These are phyloP conservation scores for Aureobasidium pullulans DNA, from an alignment of 2,329 filamentous ascomycete genomes.

Conservation along the genomic window DNA sequence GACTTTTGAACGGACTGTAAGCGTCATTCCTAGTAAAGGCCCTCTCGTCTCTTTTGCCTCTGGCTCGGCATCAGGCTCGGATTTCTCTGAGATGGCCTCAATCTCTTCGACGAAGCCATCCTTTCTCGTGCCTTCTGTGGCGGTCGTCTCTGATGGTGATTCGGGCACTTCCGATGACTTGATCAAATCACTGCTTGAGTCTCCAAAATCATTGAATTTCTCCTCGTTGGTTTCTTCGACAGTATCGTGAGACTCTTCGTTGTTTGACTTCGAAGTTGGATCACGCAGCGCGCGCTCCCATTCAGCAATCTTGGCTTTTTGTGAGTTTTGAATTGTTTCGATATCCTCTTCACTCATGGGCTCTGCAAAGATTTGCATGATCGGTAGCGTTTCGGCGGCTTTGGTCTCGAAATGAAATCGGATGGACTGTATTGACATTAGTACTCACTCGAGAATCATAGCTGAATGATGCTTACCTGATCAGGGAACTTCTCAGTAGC, in stretches of 20 bases:
- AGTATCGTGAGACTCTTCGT: neutral
- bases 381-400: conserved; percentile 29
- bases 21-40: conserved; percentile 58
- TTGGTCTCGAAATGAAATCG: conserved; percentile 73
- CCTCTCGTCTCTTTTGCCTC: conserved; percentile 17
- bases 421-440: conserved; percentile 46
- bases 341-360: conserved; percentile 70
- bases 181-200: neutral
- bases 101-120: neutral
- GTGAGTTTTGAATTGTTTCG: conserved; percentile 61
- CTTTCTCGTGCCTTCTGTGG: neutral
- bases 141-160: neutral
- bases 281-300: conserved; percentile 50
- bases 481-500: conserved; percentile 70
- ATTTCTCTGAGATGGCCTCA: neutral
- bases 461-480: conserved; percentile 32
- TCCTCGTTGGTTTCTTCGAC: neutral
- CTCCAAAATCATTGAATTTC: neutral
- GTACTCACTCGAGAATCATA: neutral
- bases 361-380: conserved; percentile 85
- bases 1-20: conserved; percentile 66
- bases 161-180: neutral
- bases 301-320: conserved; percentile 56
- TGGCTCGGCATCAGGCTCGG: neutral
- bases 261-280: neutral